Evolutionary conservation across 164 flowering plant genomes (phyloP).

Genomic region (Magnolia officinalis): DNA sequence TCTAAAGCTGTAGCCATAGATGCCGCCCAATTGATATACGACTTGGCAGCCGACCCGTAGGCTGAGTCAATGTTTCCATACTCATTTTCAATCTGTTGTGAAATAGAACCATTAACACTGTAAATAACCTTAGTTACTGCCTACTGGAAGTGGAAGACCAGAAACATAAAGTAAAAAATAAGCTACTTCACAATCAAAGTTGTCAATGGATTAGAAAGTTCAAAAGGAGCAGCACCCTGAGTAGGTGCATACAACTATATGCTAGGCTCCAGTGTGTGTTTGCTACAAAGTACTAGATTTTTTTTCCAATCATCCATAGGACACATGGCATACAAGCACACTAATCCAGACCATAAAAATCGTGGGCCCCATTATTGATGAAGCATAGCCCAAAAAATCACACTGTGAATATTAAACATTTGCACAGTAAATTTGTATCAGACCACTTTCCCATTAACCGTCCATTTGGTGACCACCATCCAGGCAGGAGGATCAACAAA

Average conservation of each 20-base stretch:
- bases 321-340: too few species aligned
- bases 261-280: too few species aligned
- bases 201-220: neutral
- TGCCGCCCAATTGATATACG: constrained; percentile 87
- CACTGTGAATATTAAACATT: too few species aligned
- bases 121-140: neutral
- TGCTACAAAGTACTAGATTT: too few species aligned
- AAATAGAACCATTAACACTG: neutral
- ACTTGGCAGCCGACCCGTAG: constrained; percentile 70
- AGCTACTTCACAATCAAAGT: neutral
- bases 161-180: neutral
- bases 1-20: constrained; percentile 77
- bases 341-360: too few species aligned
- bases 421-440: too few species aligned
- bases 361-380: too few species aligned
- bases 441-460: too few species aligned
- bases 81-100: constrained; percentile 87
- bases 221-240: neutral
- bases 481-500: too few species aligned
- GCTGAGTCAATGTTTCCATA: constrained; percentile 70
- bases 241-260: neutral
- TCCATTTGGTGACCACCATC: too few species aligned
- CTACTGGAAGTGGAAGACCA: neutral
- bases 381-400: too few species aligned
- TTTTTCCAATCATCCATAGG: too few species aligned